Base-by-base conservation (phyloP, 805 yeast genomes). In the Teunomyces tritomae region DNA sequence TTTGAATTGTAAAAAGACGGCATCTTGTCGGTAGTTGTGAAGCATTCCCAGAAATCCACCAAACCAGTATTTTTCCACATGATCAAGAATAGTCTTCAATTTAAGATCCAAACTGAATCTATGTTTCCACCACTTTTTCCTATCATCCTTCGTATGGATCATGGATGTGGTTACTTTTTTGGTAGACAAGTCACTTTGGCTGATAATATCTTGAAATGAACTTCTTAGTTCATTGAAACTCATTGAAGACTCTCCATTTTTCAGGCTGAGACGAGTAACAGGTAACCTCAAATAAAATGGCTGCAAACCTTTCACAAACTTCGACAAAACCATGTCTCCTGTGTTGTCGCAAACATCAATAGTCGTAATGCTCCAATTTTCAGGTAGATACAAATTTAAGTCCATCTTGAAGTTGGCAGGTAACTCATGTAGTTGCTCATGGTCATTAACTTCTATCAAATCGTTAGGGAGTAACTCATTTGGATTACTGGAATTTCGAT, bases 1-100 rank as follows among this genome's bases (percentile, higher is more conserved):
- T 37, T 56, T 56, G 48, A 65, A 66, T 29, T 51, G 49, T 2
- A 32, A 44, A 45, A 52, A 63, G 4, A 48, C 46, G 2, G 48
- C 36, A 8, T 53, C 47, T 11, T 70, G 52, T 2, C 56, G 55
- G 7, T 52, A 52, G 1, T 68, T 66, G 35, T 71, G 67, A 58
- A 91, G 85, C 2, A 89, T 58, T 0, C 90, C 84, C 45, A 68
- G 68, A 54, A 89, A 87, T 0, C 92, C 95, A 10, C 92, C 89
- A 32, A 92, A 67, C 91, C 97, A 88, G 47, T 70, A 67, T 17
- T 63, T 62, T 46, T 89, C 92, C 7, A 88, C 76, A 28, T 70
- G 70, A 0, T 61, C 56, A n/a, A 92, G 60, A n/a, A 90, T 63
- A 1, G 62, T 63, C 34, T 75, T 62, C 45, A 92, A 58, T 41